A percentile compares a stretch with the other conserved stretches of the same genome.
These are phyloP conservation scores for Wickerhamiella infanticola DNA, from an alignment of 1,139 yeast species.

Conservation along the genomic window DNA sequence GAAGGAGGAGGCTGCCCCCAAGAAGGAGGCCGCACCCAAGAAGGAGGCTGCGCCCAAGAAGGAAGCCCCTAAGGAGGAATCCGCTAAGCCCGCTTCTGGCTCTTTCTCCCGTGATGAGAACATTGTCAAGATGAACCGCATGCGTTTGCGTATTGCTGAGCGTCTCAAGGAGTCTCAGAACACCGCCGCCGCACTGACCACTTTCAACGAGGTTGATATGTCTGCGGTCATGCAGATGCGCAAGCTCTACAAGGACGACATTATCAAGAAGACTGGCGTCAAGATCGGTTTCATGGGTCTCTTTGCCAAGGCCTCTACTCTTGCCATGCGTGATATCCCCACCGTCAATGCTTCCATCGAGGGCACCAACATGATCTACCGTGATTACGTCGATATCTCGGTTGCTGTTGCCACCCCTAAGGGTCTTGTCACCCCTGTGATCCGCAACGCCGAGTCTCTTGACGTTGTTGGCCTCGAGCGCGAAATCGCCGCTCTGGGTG, in stretches of 20 bases:
- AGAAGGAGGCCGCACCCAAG: slow-evolving; percentile 16
- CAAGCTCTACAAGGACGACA: slow-evolving; percentile 90
- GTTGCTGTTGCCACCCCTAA: slow-evolving; percentile 98
- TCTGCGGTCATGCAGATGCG: slow-evolving; percentile 84
- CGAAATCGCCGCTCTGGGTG: slow-evolving; percentile 69
- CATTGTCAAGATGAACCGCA: slow-evolving; percentile 97
- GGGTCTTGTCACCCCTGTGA: slow-evolving; percentile 96
- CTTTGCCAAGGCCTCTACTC: slow-evolving; percentile 81
- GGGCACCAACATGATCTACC: slow-evolving; percentile 78
- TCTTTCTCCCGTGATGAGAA: slow-evolving; percentile 61
- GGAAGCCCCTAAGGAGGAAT: slow-evolving; percentile 21
- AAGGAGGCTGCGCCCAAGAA: slow-evolving; percentile 12
- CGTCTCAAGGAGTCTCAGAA: slow-evolving; percentile 98
- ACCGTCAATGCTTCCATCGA: slow-evolving; percentile 93
- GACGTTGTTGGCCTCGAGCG: slow-evolving; percentile 80
- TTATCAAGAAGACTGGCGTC: slow-evolving; percentile 83
- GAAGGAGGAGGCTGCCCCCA: slow-evolving; percentile 16
- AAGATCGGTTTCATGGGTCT: slow-evolving; percentile 99
- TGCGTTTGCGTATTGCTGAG: slow-evolving; percentile 98
- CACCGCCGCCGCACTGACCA: slow-evolving; percentile 95
- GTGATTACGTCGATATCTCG: slow-evolving; percentile 92
- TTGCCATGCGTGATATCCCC: slow-evolving; percentile 92
- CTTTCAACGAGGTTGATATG: slow-evolving; percentile 98
- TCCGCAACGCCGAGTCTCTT: slow-evolving; percentile 90
- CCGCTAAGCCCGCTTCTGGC: slow-evolving; percentile 21